phyloP scores from a whole-genome alignment of 805 yeast genomes.

The Ogataea philodendri region DNA sequence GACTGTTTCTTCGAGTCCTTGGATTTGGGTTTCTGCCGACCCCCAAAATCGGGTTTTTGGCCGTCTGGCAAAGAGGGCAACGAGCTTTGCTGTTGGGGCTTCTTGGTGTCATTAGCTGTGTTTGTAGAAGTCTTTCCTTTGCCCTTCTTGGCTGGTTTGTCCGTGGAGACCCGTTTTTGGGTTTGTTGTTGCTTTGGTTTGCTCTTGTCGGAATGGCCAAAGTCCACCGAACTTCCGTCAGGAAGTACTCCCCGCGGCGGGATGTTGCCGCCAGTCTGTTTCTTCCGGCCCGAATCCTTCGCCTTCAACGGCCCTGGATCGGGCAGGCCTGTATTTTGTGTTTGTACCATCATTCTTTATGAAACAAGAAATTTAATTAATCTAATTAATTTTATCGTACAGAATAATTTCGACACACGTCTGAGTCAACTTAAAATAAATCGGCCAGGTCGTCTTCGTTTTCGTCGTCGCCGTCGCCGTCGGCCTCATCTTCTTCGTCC shows the following conservation, averaged over 20 bases:
- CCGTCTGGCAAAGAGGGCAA: conserved; percentile 24
- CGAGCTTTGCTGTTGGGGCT: conserved; percentile 20
- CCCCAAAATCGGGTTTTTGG: conserved; percentile 23
- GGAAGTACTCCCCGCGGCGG: conserved; percentile 36
- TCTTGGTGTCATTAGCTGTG: conserved; percentile 24
- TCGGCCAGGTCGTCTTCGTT: conserved; percentile 35
- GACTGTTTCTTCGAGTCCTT: conserved; percentile 4
- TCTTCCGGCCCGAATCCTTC: conserved; percentile 31
- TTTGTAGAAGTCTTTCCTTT: conserved; percentile 22
- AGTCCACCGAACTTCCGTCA: conserved; percentile 28
- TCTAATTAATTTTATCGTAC: conserved; percentile 2
- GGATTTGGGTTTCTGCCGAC: conserved; percentile 10
- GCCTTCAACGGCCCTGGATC: conserved; percentile 25
- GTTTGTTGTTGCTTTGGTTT: conserved; percentile 16
- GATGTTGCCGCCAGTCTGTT: conserved; percentile 24
- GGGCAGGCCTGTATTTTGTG: conserved; percentile 6
- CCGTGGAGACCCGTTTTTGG: conserved; percentile 11
- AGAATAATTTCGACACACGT: conserved; percentile 4
- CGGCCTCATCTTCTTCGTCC: conserved; percentile 22
- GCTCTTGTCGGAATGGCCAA: conserved; percentile 24
- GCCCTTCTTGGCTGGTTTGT: conserved; percentile 16
- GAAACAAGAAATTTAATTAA: conserved; percentile 2
- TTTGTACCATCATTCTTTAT: conserved; percentile 13
- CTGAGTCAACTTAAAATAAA: conserved; percentile 19
- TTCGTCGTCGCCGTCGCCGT: conserved; percentile 27